Percentiles rank a stretch among this genome's conserved stretches.
Conservation (phyloP, 345 rosid genomes). For the Fremontodendron californicum region DNA sequence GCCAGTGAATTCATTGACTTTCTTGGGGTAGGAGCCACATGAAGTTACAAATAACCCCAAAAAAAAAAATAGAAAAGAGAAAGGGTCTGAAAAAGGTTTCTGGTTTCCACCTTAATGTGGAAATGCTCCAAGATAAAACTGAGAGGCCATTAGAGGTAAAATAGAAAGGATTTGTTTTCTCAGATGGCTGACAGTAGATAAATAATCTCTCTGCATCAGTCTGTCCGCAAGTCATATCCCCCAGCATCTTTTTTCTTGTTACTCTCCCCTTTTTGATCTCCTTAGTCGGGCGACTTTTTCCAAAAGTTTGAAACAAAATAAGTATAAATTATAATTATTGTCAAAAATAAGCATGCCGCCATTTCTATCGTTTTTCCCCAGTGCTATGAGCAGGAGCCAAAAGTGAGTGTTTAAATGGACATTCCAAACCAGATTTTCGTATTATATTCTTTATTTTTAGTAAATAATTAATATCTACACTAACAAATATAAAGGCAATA, state of each 20-base stretch:
- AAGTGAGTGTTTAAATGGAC: conserved; percentile 1
- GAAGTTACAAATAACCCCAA: conserved; percentile 10
- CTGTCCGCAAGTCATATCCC: conserved; percentile 4
- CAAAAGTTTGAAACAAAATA: not conserved
- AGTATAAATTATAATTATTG: not conserved
- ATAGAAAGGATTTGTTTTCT: not conserved
- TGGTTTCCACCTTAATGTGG: conserved; percentile 22
- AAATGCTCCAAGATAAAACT: conserved; percentile 13
- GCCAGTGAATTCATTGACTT: conserved; percentile 55
- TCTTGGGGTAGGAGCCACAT: conserved; percentile 76
- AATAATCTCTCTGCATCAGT: not conserved
- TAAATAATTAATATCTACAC: not conserved
- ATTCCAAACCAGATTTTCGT: not conserved
- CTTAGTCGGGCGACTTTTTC: too few species aligned
- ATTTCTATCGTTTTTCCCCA: not conserved
- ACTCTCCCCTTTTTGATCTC: too few species aligned
- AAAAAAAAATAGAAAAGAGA: not conserved
- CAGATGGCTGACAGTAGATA: conserved; percentile 10
- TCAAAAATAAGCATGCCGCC: not conserved
- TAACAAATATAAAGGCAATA: too few species aligned
- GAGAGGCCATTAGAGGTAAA: conserved; percentile 31
- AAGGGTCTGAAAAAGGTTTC: conserved; percentile 13
- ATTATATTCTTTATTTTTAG: not conserved
- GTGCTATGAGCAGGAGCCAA: not conserved
- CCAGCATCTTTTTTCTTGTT: not conserved